Evolutionary conservation across 805 yeast genomes (phyloP), one percentile per base, ranked within the genome.

Genomic region (Kockiozyma suomiensis): DNA sequence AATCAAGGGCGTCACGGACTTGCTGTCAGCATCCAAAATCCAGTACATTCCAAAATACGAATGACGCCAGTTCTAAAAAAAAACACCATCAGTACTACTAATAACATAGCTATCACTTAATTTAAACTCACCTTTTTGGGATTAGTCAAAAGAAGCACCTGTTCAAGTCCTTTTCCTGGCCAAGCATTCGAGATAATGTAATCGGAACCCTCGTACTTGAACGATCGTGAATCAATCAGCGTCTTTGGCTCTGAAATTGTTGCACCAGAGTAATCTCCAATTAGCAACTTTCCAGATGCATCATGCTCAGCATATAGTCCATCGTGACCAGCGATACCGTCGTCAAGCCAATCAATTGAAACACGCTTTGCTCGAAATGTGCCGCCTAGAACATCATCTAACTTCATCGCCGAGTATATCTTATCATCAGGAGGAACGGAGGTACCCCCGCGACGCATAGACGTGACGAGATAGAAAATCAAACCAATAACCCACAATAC

Each of bases 21-120:
- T 72, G 0, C 77, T 64, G 0, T 66, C 73, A 7, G 83, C 70
- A 61, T 88, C 85, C 54, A 81, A 77, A 1, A 88, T 49, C 86
- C 89, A 90, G 73, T 82, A 87, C 23, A 74, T 66, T 0, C 86
- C 86, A 43, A 72, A 74, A 0, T 84, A 75, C 0, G 96, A 89
- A 70, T 90, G 90, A 65, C 97, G 80, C 81, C 85, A 90, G 68
- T 84, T 81, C 32, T 61, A 21, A 13, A 5, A 17, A 10, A 17
- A 32, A 19, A 28, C 38, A 33, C 3, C 47, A 19, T 19, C 15
- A 21, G 13, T 17, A 30, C 13, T 25, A 33, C n/a, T n/a, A 8
- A 13, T 3, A 13, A 12, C n/a, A 7, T 3, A 43, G 5, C 13
- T n/a, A 19, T n/a, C 5, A 15, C 13, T 15, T 15, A 28, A 46